Percentiles rank a stretch among this genome's conserved stretches.
Conservation (phyloP, 257 asterid genomes). For the Solanum bukasovii region DNA sequence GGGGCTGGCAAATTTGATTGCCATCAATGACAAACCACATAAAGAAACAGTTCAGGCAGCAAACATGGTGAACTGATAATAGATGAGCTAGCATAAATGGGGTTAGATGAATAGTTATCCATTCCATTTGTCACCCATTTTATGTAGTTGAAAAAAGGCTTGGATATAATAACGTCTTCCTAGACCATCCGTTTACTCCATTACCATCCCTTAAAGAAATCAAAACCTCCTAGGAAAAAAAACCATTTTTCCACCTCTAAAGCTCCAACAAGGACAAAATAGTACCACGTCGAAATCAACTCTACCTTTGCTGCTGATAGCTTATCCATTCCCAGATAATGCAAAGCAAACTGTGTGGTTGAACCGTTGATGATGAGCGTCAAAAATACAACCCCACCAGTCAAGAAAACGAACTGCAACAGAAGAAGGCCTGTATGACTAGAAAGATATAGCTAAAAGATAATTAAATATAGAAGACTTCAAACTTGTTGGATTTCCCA, state of each 20-base stretch:
- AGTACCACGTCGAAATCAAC: background rate
- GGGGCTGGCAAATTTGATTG: background rate
- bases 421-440: background rate
- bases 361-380: constrained; percentile 93
- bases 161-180: background rate
- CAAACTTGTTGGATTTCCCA: background rate
- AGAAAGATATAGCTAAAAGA: background rate
- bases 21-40: background rate
- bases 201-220: background rate
- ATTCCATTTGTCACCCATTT: background rate
- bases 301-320: constrained; percentile 76
- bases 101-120: background rate
- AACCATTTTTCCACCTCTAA: background rate
- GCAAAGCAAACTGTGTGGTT: constrained; percentile 79
- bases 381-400: constrained; percentile 93
- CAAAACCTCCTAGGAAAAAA: background rate
- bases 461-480: background rate
- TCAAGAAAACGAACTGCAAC: constrained; percentile 94
- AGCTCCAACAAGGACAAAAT: background rate
- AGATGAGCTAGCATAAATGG: background rate
- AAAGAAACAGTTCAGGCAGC: background rate
- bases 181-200: background rate
- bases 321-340: constrained; percentile 56
- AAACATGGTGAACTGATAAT: background rate
- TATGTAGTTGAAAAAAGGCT: background rate